Percentiles rank a stretch among this genome's conserved stretches.
Conservation (phyloP, 2,329 filamentous ascomycete genomes). For the Cladosporium sp. region DNA sequence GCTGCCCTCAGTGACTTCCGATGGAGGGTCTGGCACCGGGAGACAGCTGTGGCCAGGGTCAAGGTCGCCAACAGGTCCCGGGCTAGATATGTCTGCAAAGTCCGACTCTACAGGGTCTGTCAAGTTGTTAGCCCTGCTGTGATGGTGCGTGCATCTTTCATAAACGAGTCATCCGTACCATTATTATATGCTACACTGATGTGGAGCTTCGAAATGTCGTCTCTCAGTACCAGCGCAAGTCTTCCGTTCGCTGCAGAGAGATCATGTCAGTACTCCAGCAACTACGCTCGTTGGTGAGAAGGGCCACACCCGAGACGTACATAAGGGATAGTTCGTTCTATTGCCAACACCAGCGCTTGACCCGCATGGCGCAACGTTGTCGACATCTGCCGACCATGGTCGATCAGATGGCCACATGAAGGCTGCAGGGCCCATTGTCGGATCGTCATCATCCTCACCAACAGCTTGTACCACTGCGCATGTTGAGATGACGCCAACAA, state of each 20-base stretch:
- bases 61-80: constrained; percentile 42
- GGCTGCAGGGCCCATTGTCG: constrained; percentile 25
- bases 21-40: constrained; percentile 38
- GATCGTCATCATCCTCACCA: constrained; percentile 6
- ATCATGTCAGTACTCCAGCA: background rate
- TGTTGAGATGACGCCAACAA: background rate
- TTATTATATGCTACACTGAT: constrained; percentile 57
- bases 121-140: constrained; percentile 40
- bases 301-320: constrained; percentile 40
- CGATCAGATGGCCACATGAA: constrained; percentile 63
- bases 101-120: constrained; percentile 37
- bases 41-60: constrained; percentile 26
- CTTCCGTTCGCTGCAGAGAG: constrained; percentile 52
- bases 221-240: constrained; percentile 59
- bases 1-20: constrained; percentile 39
- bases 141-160: constrained; percentile 24
- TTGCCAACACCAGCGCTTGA: constrained; percentile 51
- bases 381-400: constrained; percentile 55
- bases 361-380: constrained; percentile 62
- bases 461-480: constrained; percentile 1
- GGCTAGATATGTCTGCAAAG: constrained; percentile 41
- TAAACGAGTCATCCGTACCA: constrained; percentile 42
- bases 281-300: background rate
- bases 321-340: constrained; percentile 59
- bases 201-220: constrained; percentile 58